These are phyloP conservation scores for Cantharellus cinnabarinus DNA, from an alignment of 768 basidiomycete genomes.

Conservation along the genomic window DNA sequence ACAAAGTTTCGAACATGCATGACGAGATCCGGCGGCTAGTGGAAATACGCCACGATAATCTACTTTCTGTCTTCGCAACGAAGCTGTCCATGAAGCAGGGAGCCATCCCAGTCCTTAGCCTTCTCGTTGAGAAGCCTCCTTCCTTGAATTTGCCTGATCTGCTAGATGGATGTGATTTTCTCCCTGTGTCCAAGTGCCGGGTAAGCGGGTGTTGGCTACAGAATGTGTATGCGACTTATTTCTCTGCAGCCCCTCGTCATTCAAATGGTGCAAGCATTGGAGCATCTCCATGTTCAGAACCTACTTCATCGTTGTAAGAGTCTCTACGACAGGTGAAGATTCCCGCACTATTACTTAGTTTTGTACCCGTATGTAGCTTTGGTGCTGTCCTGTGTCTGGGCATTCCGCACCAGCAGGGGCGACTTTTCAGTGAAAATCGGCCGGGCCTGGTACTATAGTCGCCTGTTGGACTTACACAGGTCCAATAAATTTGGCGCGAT, in stretches of 20 bases:
- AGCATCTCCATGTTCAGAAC: constrained; percentile 40
- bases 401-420: too few species aligned
- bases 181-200: constrained; percentile 50
- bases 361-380: too few species aligned
- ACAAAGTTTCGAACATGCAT: constrained; percentile 19
- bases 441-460: constrained; percentile 48
- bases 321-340: background rate
- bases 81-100: constrained; percentile 34
- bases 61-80: constrained; percentile 46
- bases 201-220: constrained; percentile 21
- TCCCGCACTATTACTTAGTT: background rate
- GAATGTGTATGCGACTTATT: background rate
- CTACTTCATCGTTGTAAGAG: constrained; percentile 48
- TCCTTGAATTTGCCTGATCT: constrained; percentile 48
- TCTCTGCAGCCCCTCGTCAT: constrained; percentile 5
- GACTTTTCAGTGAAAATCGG: constrained; percentile 37
- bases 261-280: constrained; percentile 51
- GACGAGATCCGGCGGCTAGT: constrained; percentile 39
- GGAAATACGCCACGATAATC: constrained; percentile 38
- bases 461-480: constrained; percentile 57
- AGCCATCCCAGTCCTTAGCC: constrained; percentile 32
- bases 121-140: constrained; percentile 56
- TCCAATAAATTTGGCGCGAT: constrained; percentile 55
- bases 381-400: too few species aligned
- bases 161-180: constrained; percentile 50